A percentile compares a stretch with the other conserved stretches of the same genome.
Evolutionary conservation across 495 filamentous ascomycete genomes (phyloP).

Genomic region (Glonium stellatum): DNA sequence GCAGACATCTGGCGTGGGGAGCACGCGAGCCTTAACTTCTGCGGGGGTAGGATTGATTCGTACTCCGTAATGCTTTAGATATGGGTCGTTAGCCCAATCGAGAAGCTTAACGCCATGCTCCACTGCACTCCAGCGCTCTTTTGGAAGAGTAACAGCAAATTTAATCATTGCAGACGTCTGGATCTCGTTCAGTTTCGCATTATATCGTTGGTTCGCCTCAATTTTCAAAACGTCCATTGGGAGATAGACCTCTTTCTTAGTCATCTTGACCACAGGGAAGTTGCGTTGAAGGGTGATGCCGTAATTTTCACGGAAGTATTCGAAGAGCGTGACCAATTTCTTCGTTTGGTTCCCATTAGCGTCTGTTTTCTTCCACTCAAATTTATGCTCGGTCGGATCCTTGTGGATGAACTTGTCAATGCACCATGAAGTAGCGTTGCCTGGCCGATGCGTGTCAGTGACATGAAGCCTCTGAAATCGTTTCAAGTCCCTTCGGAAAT

Average conservation of each 20-base stretch:
- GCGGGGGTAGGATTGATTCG: slow-evolving; percentile 56
- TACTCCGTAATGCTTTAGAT: slow-evolving; percentile 62
- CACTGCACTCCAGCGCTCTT: slow-evolving; percentile 55
- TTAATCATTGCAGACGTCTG: slow-evolving; percentile 83
- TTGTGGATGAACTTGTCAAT: slow-evolving; percentile 55
- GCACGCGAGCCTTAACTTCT: slow-evolving; percentile 56
- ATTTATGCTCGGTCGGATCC: slow-evolving; percentile 49
- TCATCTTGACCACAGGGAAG: slow-evolving; percentile 66
- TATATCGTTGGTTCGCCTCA: slow-evolving; percentile 63
- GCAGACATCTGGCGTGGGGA: slow-evolving; percentile 60
- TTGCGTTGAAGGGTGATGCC: slow-evolving; percentile 48
- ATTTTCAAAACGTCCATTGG: slow-evolving; percentile 71
- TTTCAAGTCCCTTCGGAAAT: slow-evolving; percentile 45
- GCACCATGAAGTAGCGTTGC: slow-evolving; percentile 43
- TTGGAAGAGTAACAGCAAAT: slow-evolving; percentile 64
- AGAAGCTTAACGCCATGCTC: slow-evolving; percentile 57
- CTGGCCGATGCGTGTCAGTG: slow-evolving; percentile 48
- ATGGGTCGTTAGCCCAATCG: slow-evolving; percentile 59
- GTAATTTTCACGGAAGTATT: slow-evolving; percentile 67
- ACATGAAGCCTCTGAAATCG: slow-evolving; percentile 62
- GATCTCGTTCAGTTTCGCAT: slow-evolving; percentile 63
- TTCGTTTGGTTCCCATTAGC: slow-evolving; percentile 29
- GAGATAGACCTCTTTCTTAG: slow-evolving; percentile 55
- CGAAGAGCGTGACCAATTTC: slow-evolving; percentile 45
- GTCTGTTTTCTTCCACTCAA: slow-evolving; percentile 45